Evolutionary conservation across 192 early-diverging fungal genomes (phyloP), one percentile per base, ranked within the genome.

Genomic region (Mortierella alpina): DNA sequence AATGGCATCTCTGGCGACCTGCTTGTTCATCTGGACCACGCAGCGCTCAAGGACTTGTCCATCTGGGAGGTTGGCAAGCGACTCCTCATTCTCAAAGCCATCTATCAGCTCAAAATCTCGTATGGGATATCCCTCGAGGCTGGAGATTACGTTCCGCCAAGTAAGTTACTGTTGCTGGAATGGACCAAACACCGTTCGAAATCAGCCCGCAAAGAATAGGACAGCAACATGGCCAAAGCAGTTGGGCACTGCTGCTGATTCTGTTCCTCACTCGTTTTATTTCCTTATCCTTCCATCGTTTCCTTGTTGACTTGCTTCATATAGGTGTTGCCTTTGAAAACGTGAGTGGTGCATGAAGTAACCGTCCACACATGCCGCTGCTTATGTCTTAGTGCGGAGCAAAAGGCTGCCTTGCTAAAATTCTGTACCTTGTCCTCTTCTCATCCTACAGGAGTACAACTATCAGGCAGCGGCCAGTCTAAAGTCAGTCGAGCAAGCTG

Each of bases 1-100:
- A 92, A 98, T 81, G 89, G 88, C 20, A 96, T 99, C 69, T 93
- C 92, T 31, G 97, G 97, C 60, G 95, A 96, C 55, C 85, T 96
- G 7, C 87, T 99, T 6, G 82, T 95, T 45, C 90, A 94, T 75
- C 91, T 97, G 18, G 95, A 97, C 84, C 96, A 98, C 83, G 94
- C 92, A 54, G 88, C 97, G 45, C 86, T 99, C 64, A 94, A 93
- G 81, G 96, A 97, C 70, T 82, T 99, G 59, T 92, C 90, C 7
- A 89, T 99, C 53, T 85, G 84, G 55, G 93, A 95, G 3, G 90
- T 98, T 15, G 97, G 97, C 4, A 92, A 95, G 53, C 86, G 97
- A 39, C 86, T 98, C 23, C 84, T 90, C n/a, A 87, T 99, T n/a
- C 87, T 99, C 51, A 95, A 93, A 66, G 92, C 94, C 12, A 92